A percentile compares a stretch with the other conserved stretches of the same genome.
These are phyloP conservation scores for Saprolegnia diclina DNA, from an alignment of 352 stramenopile genomes.

Conservation along the genomic window DNA sequence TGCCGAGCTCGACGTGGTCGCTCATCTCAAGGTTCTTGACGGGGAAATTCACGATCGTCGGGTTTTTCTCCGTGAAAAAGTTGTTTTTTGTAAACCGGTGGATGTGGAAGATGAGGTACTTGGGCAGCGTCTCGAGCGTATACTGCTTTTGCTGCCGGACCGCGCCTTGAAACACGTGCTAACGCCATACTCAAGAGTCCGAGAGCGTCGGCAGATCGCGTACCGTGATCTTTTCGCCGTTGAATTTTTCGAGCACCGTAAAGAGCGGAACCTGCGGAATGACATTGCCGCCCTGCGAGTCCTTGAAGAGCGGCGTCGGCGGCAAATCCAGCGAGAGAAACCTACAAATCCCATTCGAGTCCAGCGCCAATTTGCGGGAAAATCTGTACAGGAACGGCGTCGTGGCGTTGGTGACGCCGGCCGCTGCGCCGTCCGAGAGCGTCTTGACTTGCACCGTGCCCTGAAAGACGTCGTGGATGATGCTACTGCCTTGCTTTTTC, in stretches of 20 bases:
- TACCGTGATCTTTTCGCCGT: conserved; percentile 82
- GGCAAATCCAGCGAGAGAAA: conserved; percentile 97
- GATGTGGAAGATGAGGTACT: conserved; percentile 97
- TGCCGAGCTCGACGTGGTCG: conserved; percentile 69
- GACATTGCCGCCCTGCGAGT: conserved; percentile 94
- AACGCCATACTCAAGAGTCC: conserved; percentile 39
- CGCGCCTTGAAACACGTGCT: conserved; percentile 71
- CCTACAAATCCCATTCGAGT: too few relatives aligned
- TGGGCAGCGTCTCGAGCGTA: conserved; percentile 86
- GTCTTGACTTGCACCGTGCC: conserved; percentile 92
- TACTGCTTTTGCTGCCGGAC: conserved; percentile 90
- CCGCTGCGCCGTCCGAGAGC: conserved; percentile 19
- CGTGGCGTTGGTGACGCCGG: conserved; percentile 35
- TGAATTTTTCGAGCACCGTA: conserved; percentile 96
- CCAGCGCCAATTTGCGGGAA: too few relatives aligned
- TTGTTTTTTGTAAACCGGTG: conserved; percentile 97
- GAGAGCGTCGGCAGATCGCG: too few relatives aligned
- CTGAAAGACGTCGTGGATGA: conserved; percentile 96
- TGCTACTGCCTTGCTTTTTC: conserved; percentile 80
- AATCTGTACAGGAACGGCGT: conserved; percentile 63
- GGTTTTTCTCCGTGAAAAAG: conserved; percentile 99
- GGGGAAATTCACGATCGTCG: conserved; percentile 98
- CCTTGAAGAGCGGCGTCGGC: conserved; percentile 97
- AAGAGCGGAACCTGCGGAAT: conserved; percentile 96
- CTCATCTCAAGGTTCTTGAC: conserved; percentile 98